Evolutionary conservation across 768 basidiomycete genomes (phyloP), one percentile per base, ranked within the genome.

Genomic region (Mycena rosella): DNA sequence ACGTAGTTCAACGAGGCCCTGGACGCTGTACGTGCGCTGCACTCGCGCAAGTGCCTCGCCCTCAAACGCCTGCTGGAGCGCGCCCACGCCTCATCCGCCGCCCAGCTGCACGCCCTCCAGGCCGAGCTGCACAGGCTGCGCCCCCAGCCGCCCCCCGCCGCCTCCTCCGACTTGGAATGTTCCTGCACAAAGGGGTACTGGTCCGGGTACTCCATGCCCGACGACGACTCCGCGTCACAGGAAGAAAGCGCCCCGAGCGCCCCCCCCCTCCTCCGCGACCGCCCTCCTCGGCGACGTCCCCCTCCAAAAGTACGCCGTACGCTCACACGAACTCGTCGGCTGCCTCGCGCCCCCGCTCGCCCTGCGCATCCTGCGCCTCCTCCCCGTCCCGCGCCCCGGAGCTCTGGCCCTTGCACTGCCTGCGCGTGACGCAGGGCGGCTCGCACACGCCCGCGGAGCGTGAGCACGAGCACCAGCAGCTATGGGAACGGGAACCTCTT

Each of bases 51-150:
- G n/a, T 85, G 94, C 17, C 84, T 89, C 18, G 88, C 90, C 63
- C 91, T 93, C 78, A 95, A 91, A 74, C 87, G 94, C 2, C 84
- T 96, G 1, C 85, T 96, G 15, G 94, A 96, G 71, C 90, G 91
- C 44, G 86, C 93, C 0, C 95, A 96, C 72, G 88, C 91, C 2
- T 88, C 89, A 11, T 85, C 91, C 1, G 92, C 94, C 0, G 90
- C 93, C 1, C 95, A 96, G 73, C 81, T 95, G 2, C 94, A 96
- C 73, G 94, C 95, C 0, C 81, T 96, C 1, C 94, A 95, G 78
- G 94, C 93, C 2, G 93, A 96, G 74, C 82, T 94, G 4, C 83
- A 88, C 15, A 81, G 93, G 29, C 81, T 95, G 30, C 88, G 91
- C 47, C 78, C 81, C 15, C 84, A 85, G 54, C 67, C 62, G 6